Percentiles rank a stretch among this genome's conserved stretches.
Conservation (phyloP, 305 asterid genomes). For the Solanum hybrid region DNA sequence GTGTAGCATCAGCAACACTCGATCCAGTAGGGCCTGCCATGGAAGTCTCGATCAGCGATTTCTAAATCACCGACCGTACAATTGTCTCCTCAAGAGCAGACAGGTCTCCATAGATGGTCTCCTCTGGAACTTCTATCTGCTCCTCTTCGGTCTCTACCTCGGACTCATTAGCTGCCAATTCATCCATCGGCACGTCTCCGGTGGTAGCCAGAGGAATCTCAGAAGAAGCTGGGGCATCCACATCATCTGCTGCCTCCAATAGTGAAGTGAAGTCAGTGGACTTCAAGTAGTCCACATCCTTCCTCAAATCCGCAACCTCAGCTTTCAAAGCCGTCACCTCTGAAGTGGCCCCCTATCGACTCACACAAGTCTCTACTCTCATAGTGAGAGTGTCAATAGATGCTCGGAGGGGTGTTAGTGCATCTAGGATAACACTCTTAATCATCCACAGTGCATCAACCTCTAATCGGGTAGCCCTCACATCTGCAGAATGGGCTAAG, state of each 20-base stretch:
- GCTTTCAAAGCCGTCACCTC: background rate
- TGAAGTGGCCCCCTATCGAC: background rate
- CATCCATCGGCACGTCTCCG: background rate
- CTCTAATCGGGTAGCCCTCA: background rate
- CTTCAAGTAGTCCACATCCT: background rate
- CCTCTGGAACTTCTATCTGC: background rate
- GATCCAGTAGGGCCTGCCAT: background rate
- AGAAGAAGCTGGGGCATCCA: background rate
- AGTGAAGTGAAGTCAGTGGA: too few species aligned
- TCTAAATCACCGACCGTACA: background rate
- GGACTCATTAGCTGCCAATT: background rate
- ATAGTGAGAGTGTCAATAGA: background rate
- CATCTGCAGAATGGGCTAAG: too few species aligned
- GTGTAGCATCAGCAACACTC: background rate
- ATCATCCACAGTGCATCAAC: background rate
- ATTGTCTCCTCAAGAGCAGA: background rate
- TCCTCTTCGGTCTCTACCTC: background rate
- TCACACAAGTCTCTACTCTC: background rate
- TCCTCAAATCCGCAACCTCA: background rate
- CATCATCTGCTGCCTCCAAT: background rate
- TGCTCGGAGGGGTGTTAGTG: background rate
- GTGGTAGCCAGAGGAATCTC: background rate
- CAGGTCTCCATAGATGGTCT: background rate
- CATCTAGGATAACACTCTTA: background rate
- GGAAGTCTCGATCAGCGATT: background rate